Conservation (phyloP, 768 basidiomycete species). For the Naganishia randhawae region DNA sequence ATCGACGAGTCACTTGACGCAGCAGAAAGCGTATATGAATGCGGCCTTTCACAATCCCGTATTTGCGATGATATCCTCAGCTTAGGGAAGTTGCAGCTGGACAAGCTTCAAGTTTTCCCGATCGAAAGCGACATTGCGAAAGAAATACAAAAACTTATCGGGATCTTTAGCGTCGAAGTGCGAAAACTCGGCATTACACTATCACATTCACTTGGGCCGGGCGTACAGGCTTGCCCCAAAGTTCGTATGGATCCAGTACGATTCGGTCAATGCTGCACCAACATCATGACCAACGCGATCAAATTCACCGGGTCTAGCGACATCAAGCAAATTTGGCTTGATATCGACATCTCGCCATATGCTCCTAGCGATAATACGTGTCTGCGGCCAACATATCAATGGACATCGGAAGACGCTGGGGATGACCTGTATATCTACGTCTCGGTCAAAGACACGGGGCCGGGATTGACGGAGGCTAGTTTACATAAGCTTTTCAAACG, state of each 20-base stretch:
- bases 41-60: conserved; percentile 44
- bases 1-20: conserved; percentile 37
- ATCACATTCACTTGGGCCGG: conserved; percentile 42
- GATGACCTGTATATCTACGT: conserved; percentile 43
- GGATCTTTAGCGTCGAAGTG: conserved; percentile 49
- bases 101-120: conserved; percentile 45
- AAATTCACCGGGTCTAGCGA: conserved; percentile 43
- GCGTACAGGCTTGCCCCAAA: conserved; percentile 34
- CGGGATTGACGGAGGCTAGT: conserved; percentile 45
- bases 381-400: conserved; percentile 35
- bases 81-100: conserved; percentile 42
- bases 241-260: conserved; percentile 44
- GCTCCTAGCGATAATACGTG: conserved; percentile 44
- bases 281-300: conserved; percentile 50
- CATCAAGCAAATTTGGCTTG: conserved; percentile 39
- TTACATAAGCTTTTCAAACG: conserved; percentile 42
- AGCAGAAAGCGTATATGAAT: conserved; percentile 23
- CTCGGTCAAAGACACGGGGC: conserved; percentile 43
- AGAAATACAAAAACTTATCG: conserved; percentile 43
- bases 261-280: conserved; percentile 48
- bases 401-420: conserved; percentile 33
- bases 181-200: conserved; percentile 48
- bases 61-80: conserved; percentile 49
- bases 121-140: conserved; percentile 46
- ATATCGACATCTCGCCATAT: conserved; percentile 44